phyloP scores from a whole-genome alignment of 176 grass and related monocot species.

The Oryza meridionalis region DNA sequence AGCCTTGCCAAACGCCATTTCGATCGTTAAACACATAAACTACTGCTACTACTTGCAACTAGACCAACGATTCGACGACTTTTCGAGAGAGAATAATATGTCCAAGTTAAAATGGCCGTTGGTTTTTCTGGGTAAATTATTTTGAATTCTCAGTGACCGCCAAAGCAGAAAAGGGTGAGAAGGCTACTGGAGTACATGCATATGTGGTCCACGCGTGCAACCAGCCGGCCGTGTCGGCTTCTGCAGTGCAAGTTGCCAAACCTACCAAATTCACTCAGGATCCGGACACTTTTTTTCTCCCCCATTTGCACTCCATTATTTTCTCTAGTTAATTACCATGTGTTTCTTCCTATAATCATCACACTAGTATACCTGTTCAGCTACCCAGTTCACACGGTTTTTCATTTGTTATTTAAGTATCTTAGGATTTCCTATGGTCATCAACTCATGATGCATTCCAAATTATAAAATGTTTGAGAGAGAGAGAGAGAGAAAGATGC shows the following conservation, averaged over 20 bases:
- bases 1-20: neutral
- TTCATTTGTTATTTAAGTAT: no score
- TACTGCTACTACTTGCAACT: neutral
- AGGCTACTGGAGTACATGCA: neutral
- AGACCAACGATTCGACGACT: neutral
- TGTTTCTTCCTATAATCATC: neutral
- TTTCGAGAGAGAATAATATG: neutral
- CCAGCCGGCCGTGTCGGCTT: neutral
- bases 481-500: neutral
- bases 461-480: neutral
- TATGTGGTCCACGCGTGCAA: conserved; percentile 10
- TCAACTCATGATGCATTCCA: neutral
- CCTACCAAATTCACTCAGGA: conserved; percentile 24
- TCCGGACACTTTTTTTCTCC: neutral
- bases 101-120: neutral
- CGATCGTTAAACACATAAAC: neutral
- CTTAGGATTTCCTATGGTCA: neutral
- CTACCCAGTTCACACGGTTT: no score
- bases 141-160: neutral
- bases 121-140: neutral
- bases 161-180: neutral
- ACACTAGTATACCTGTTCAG: neutral
- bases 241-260: neutral
- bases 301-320: neutral
- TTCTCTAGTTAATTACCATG: neutral